Evolutionary conservation across 2,329 filamentous ascomycete species (phyloP).

Genomic region (Sarocladiaceae sp.): DNA sequence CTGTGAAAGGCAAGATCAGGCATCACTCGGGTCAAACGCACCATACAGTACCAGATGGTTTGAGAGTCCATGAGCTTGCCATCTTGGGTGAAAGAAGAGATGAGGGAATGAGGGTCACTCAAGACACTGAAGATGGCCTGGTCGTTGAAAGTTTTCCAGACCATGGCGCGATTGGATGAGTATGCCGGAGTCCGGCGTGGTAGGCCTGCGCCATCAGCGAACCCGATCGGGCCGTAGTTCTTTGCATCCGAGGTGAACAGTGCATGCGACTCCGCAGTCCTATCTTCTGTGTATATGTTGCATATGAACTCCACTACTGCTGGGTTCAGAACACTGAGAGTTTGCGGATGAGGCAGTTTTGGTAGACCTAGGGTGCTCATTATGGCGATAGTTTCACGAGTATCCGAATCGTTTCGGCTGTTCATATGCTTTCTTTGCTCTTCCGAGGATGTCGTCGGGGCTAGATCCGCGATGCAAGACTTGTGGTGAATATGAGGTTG

Average conservation of each 20-base stretch:
- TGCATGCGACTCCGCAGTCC: slow-evolving; percentile 36
- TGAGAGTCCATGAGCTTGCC: slow-evolving; percentile 52
- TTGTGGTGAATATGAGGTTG: too few relatives aligned
- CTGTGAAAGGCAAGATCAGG: slow-evolving; percentile 57
- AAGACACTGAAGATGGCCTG: slow-evolving; percentile 60
- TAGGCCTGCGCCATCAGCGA: background rate
- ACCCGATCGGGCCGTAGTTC: background rate
- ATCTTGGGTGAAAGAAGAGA: slow-evolving; percentile 50
- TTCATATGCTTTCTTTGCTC: too few relatives aligned
- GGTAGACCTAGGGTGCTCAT: too few relatives aligned
- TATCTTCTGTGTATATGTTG: slow-evolving; percentile 51
- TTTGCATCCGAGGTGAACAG: background rate
- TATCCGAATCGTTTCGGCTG: too few relatives aligned
- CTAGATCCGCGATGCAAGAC: too few relatives aligned
- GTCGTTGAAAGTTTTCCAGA: slow-evolving; percentile 55
- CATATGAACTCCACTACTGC: slow-evolving; percentile 55
- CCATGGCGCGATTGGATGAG: background rate
- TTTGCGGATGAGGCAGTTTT: too few relatives aligned
- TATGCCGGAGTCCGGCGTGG: background rate
- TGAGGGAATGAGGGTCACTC: slow-evolving; percentile 47
- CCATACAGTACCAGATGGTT: slow-evolving; percentile 57
- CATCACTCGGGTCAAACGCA: slow-evolving; percentile 50
- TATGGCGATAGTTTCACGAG: too few relatives aligned
- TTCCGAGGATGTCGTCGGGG: too few relatives aligned
- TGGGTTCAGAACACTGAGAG: slow-evolving; percentile 45